A percentile compares a stretch with the other conserved stretches of the same genome.
Evolutionary conservation across 805 yeast species (phyloP).

Genomic region (Wickerhamiella shivajii): DNA sequence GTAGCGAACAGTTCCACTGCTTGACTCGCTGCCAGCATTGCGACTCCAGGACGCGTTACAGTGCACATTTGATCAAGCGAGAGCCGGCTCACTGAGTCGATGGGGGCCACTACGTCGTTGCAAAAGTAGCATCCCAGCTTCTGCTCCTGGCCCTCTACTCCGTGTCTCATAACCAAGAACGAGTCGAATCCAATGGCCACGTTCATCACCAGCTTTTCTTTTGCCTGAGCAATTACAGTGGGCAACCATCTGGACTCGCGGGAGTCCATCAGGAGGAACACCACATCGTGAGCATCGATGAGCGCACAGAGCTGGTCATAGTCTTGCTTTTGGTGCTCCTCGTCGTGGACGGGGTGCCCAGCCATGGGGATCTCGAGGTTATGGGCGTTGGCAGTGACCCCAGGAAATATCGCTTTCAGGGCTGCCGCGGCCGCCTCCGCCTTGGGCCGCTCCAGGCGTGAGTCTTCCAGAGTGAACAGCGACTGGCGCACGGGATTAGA

Average conservation of each 20-base stretch:
- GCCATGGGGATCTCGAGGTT: conserved; percentile 83
- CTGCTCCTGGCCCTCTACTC: conserved; percentile 26
- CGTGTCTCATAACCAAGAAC: conserved; percentile 89
- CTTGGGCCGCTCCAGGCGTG: conserved; percentile 61
- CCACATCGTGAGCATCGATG: conserved; percentile 54
- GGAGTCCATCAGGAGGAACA: conserved; percentile 80
- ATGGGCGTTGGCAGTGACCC: conserved; percentile 49
- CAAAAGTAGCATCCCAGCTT: conserved; percentile 89
- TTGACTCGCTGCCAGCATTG: conserved; percentile 69
- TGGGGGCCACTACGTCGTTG: conserved; percentile 89
- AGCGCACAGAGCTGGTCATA: conserved; percentile 40
- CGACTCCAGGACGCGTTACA: conserved; percentile 93
- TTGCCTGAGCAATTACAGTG: conserved; percentile 56
- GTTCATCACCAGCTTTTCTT: conserved; percentile 63
- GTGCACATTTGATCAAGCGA: conserved; percentile 98
- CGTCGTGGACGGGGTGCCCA: conserved; percentile 69
- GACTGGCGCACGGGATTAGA: conserved; percentile 96
- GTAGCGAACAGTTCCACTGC: conserved; percentile 77
- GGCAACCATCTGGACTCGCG: conserved; percentile 98
- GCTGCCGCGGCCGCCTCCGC: conserved; percentile 67
- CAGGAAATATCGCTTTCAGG: conserved; percentile 61
- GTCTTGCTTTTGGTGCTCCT: conserved; percentile 33
- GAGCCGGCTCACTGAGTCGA: conserved; percentile 72
- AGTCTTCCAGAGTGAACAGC: conserved; percentile 66
- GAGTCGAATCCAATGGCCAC: conserved; percentile 94